A percentile compares a stretch with the other conserved stretches of the same genome.
Conservation (phyloP, 306 rosid species). For the Trifolium subterraneum region DNA sequence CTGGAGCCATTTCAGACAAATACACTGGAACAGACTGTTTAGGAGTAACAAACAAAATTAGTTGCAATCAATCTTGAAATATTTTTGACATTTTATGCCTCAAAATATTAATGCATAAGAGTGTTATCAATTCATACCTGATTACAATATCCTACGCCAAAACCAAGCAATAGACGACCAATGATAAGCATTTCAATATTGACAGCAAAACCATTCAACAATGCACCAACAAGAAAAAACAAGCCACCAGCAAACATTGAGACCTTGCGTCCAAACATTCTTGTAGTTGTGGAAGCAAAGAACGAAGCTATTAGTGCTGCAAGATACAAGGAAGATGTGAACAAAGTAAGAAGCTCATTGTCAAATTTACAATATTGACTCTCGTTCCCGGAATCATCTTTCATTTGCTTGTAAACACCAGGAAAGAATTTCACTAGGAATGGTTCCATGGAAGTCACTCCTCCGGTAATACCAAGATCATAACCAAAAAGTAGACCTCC, state of each 20-base stretch:
- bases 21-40: conserved; percentile 41
- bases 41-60: not conserved
- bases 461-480: not conserved
- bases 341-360: too few relatives aligned
- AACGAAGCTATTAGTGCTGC: too few relatives aligned
- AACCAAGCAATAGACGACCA: too few relatives aligned
- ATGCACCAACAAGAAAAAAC: too few relatives aligned
- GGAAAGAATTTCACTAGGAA: conserved; percentile 1
- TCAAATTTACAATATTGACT: too few relatives aligned
- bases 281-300: too few relatives aligned
- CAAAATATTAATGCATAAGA: not conserved
- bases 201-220: too few relatives aligned
- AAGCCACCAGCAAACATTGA: too few relatives aligned
- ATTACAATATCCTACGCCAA: not conserved
- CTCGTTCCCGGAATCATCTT: too few relatives aligned
- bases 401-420: conserved; percentile 7
- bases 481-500: conserved; percentile 33
- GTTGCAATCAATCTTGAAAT: not conserved
- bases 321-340: too few relatives aligned
- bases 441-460: conserved; percentile 7
- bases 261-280: too few relatives aligned
- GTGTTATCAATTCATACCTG: conserved; percentile 15
- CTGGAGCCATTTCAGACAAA: conserved; percentile 41
- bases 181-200: too few relatives aligned
- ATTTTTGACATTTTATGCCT: not conserved